A percentile compares a stretch with the other conserved stretches of the same genome.
Conservation (phyloP, 345 rosid species). For the Citropsis articulata region DNA sequence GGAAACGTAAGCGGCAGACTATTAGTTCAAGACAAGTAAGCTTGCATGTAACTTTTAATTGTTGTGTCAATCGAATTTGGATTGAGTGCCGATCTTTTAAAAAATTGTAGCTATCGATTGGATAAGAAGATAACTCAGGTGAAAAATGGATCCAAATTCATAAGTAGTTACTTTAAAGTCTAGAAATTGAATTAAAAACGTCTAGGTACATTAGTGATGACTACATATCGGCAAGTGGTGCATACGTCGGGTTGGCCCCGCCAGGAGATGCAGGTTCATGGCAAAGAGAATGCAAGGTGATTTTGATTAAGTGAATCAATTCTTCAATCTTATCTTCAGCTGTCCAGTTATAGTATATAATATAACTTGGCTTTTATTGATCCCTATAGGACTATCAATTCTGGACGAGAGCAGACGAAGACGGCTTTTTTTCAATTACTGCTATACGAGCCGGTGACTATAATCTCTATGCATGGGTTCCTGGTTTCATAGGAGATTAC, state of each 20-base stretch:
- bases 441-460: constrained; percentile 49
- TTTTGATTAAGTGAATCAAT: neutral
- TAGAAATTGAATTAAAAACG: neutral
- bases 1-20: constrained; percentile 49
- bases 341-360: neutral
- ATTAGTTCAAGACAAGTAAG: constrained; percentile 44
- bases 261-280: constrained; percentile 64
- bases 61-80: too few species aligned
- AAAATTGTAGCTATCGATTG: too few species aligned
- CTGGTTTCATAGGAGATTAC: constrained; percentile 85
- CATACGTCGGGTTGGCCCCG: constrained; percentile 61
- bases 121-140: too few species aligned
- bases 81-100: too few species aligned
- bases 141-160: too few species aligned
- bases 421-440: constrained; percentile 57
- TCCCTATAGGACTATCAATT: constrained; percentile 66
- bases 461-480: constrained; percentile 75
- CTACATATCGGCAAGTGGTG: constrained; percentile 38
- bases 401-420: constrained; percentile 63
- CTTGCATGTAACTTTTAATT: neutral
- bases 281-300: constrained; percentile 69
- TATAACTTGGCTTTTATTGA: neutral
- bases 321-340: neutral
- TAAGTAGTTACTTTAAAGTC: neutral
- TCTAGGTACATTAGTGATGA: constrained; percentile 37